phyloP scores from a whole-genome alignment of 768 basidiomycete species.

The Galerina sulciceps region DNA sequence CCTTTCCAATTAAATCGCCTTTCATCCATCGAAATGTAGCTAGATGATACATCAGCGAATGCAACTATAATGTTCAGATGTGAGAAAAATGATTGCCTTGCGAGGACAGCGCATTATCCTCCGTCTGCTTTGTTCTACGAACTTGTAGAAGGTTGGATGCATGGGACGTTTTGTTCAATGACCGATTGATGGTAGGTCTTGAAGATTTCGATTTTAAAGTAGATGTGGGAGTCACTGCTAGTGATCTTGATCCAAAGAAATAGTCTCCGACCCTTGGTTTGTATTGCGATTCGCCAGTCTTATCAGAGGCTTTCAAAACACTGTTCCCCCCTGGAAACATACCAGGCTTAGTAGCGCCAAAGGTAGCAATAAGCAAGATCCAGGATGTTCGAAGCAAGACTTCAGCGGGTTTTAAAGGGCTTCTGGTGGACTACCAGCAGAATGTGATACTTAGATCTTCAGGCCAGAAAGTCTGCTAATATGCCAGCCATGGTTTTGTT shows the following conservation, averaged over 20 bases:
- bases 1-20: conserved; percentile 90
- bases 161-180: neutral
- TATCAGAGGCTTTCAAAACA: neutral
- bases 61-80: neutral
- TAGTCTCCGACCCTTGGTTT: neutral
- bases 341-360: neutral
- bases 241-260: conserved; percentile 4
- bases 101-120: neutral
- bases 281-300: neutral
- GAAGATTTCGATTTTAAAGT: neutral
- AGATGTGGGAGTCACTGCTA: neutral
- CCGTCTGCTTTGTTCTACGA: neutral
- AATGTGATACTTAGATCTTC: conserved; percentile 14
- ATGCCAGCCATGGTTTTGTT: neutral
- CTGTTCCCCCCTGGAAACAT: neutral
- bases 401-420: conserved; percentile 12
- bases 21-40: conserved; percentile 91
- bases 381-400: neutral
- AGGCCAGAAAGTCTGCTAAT: conserved; percentile 10
- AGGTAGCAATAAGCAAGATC: neutral
- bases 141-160: neutral
- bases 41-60: conserved; percentile 5
- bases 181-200: neutral
- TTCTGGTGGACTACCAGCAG: conserved; percentile 14
- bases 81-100: neutral